Evolutionary conservation across 192 early-diverging fungal genomes (phyloP).

Genomic region (Coemansia sp.): DNA sequence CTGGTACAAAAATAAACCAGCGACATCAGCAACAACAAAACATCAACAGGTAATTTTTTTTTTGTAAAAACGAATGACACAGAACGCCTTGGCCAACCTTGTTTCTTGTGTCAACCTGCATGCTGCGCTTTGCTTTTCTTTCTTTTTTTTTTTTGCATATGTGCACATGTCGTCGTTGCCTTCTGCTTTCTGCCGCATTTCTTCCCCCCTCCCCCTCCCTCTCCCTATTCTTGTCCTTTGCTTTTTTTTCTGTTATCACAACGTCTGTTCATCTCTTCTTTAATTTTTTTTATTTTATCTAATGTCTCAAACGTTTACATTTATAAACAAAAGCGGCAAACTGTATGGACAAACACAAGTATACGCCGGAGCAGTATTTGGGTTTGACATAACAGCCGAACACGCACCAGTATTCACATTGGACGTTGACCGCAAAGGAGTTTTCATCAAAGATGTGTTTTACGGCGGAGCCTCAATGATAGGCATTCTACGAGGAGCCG

Average conservation of each 20-base stretch:
- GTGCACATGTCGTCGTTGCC: too few species aligned
- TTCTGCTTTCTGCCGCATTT: too few species aligned
- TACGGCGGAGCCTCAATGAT: conserved; percentile 20
- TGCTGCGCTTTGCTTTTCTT: too few species aligned
- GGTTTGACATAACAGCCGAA: conserved; percentile 13
- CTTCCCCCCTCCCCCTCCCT: too few species aligned
- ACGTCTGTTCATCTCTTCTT: background rate
- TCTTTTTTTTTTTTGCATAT: too few species aligned
- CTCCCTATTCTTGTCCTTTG: too few species aligned
- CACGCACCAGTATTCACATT: conserved; percentile 16
- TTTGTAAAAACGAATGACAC: too few species aligned
- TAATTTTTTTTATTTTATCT: background rate
- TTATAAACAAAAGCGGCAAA: conserved; percentile 23
- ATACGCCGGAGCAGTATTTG: conserved; percentile 19
- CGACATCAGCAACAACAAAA: too few species aligned
- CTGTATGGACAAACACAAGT: conserved; percentile 18
- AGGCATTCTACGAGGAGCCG: conserved; percentile 6
- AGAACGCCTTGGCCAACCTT: too few species aligned
- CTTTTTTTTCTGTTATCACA: background rate
- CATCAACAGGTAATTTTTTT: too few species aligned
- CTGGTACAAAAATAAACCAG: too few species aligned
- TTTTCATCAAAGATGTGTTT: conserved; percentile 13
- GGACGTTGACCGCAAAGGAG: conserved; percentile 6
- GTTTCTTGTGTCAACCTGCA: too few species aligned
- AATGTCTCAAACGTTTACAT: conserved; percentile 24